A percentile compares a stretch with the other conserved stretches of the same genome.
phyloP scores from a whole-genome alignment of 129 eudicot species.

The Helianthus tuberosus region DNA sequence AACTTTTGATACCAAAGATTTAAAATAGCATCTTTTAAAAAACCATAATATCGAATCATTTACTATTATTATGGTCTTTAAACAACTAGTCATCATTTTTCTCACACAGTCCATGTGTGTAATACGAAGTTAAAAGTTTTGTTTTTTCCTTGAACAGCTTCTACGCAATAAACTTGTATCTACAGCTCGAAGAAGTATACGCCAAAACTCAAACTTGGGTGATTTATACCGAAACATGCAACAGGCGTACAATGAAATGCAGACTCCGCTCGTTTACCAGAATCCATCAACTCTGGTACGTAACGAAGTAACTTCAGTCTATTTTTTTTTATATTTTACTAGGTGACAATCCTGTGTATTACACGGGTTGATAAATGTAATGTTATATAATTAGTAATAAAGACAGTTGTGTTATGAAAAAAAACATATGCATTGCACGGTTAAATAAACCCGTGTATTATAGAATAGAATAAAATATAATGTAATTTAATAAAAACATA shows the following conservation, averaged over 20 bases:
- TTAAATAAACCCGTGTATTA: no score
- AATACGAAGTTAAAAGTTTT: conserved; percentile 7
- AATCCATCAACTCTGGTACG: conserved; percentile 72
- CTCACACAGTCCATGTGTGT: background rate
- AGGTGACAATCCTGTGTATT: no score
- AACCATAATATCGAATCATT: no score
- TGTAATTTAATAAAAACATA: no score
- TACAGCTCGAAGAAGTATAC: conserved; percentile 80
- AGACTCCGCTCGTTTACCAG: conserved; percentile 91
- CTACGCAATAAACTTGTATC: conserved; percentile 90
- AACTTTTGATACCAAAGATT: conserved; percentile 4
- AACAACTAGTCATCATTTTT: background rate
- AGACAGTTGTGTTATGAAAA: no score
- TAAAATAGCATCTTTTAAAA: conserved; percentile 10
- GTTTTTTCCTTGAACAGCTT: conserved; percentile 52
- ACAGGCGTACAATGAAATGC: conserved; percentile 85
- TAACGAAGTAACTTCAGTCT: background rate
- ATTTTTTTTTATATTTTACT: background rate
- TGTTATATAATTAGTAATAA: no score
- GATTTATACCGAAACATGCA: conserved; percentile 78
- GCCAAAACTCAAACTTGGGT: conserved; percentile 67
- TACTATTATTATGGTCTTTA: no score
- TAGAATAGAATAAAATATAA: no score
- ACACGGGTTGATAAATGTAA: no score
- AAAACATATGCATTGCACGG: no score